Evolutionary conservation across 768 basidiomycete species (phyloP).

Genomic region (Mycena vulgaris): DNA sequence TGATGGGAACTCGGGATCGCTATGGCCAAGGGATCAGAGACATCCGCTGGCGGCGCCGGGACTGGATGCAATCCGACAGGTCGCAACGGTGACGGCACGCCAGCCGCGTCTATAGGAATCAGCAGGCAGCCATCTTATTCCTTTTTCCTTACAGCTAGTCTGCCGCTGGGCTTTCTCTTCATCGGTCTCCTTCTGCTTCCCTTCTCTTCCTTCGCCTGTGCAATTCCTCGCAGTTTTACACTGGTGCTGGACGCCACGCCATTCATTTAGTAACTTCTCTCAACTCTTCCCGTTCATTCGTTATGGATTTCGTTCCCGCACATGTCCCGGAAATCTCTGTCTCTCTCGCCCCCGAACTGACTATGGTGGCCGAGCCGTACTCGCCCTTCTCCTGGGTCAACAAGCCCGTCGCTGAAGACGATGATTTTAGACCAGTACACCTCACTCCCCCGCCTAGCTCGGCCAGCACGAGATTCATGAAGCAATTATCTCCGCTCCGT

Average conservation of each 20-base stretch:
- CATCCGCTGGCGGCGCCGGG: too few species aligned
- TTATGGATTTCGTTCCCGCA: slow-evolving; percentile 59
- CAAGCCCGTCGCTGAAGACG: slow-evolving; percentile 54
- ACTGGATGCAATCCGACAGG: background rate
- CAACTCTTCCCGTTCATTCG: slow-evolving; percentile 41
- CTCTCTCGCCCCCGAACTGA: slow-evolving; percentile 75
- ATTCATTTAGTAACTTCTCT: slow-evolving; percentile 42
- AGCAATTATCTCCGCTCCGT: slow-evolving; percentile 67
- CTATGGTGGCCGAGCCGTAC: slow-evolving; percentile 66
- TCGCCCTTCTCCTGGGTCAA: slow-evolving; percentile 69
- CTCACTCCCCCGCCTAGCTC: slow-evolving; percentile 70
- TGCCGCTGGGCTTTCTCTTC: slow-evolving; percentile 42
- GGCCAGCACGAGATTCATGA: slow-evolving; percentile 53
- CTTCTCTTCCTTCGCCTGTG: slow-evolving; percentile 47
- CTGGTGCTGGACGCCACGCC: slow-evolving; percentile 73
- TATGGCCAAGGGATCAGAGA: slow-evolving; percentile 27
- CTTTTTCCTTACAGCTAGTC: slow-evolving; percentile 42
- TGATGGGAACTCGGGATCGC: background rate
- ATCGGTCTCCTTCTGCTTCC: slow-evolving; percentile 51
- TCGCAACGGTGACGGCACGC: background rate
- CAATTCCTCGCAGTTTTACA: slow-evolving; percentile 43
- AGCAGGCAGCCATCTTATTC: background rate
- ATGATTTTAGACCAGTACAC: slow-evolving; percentile 70
- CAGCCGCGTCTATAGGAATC: background rate
- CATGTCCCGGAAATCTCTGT: slow-evolving; percentile 79